Base-by-base conservation (phyloP, 108 stramenopile genomes). In the Cyclotella cryptica region DNA sequence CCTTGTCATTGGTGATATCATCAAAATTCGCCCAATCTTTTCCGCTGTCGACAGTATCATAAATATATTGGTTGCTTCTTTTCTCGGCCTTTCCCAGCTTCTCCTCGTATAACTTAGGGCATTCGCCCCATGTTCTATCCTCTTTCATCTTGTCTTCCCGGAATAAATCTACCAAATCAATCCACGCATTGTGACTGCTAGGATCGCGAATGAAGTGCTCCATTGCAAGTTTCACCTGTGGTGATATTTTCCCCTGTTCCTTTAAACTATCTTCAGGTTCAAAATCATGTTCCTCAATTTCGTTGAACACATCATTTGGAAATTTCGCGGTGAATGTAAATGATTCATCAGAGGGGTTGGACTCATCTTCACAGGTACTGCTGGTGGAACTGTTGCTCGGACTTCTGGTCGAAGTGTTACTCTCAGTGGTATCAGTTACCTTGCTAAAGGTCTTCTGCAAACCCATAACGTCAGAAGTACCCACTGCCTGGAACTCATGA, bases 271-370 rank as follows among this genome's bases (percentile, higher is more conserved):
- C n/a, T 3, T 49, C 9, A 9, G 47, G 47, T 17, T 17, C 47
- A 49, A 49, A 3, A 17, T 49, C 47, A n/a, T 49, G 9, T 49
- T 49, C 47, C 18, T 49, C 47, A 6, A 35, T 35, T 49, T 49
- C 18, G 9, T n/a, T 49, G 47, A 9, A n/a, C n/a, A 3, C 18
- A n/a, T 49, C 18, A 49, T 49, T 9, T 1, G 47, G 47, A 49
- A 49, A 49, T 3, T 49, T 49, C 9, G 47, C n/a, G 47, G 47
- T n/a, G n/a, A 49, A 49, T 49, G 47, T n/a, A 49, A 49, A 49
- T n/a, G 47, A 49, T 17, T 49, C 47, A 49, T 49, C 47, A 49
- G n/a, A 49, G 47, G 15, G n/a, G 9, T 49, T 49, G 15, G 47
- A 49, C 2, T 49, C 1, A n/a, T 17, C 15, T 7, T 49, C 47